phyloP scores from a whole-genome alignment of 2,329 filamentous ascomycete species.

The Microcyclosporella mali region DNA sequence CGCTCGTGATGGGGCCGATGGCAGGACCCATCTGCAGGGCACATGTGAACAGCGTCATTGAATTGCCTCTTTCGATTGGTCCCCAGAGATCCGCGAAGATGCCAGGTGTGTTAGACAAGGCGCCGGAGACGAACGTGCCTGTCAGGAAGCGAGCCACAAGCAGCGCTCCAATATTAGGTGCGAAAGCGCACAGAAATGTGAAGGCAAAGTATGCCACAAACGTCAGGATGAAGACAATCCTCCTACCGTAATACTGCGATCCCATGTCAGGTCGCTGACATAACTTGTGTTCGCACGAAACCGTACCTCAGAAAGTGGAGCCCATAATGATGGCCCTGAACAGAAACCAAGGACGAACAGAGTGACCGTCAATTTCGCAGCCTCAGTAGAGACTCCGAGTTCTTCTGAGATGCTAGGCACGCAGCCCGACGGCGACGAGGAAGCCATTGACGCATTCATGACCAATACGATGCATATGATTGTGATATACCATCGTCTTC shows the following conservation, averaged over 20 bases:
- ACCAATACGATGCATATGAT: slow-evolving; percentile 41
- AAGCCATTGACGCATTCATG: slow-evolving; percentile 51
- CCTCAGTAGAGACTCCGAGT: slow-evolving; percentile 45
- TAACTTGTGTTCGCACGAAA: too few species aligned
- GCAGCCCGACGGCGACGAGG: slow-evolving; percentile 38
- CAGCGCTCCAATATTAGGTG: slow-evolving; percentile 49
- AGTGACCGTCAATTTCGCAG: slow-evolving; percentile 30
- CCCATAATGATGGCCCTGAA: slow-evolving; percentile 56
- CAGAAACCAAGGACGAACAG: slow-evolving; percentile 46
- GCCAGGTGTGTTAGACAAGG: slow-evolving; percentile 41
- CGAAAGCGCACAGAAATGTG: slow-evolving; percentile 50
- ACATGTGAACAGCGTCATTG: slow-evolving; percentile 46
- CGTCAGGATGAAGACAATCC: slow-evolving; percentile 45
- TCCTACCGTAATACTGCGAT: slow-evolving; percentile 59
- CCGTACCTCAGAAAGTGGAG: slow-evolving; percentile 19
- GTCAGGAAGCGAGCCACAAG: slow-evolving; percentile 52
- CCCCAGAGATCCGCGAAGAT: slow-evolving; percentile 52
- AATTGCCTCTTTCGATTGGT: slow-evolving; percentile 47
- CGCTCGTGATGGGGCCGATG: slow-evolving; percentile 49
- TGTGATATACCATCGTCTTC: slow-evolving; percentile 39
- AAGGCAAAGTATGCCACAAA: slow-evolving; percentile 41
- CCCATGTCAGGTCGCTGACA: too few species aligned
- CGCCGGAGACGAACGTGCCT: slow-evolving; percentile 49
- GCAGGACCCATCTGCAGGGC: slow-evolving; percentile 37
- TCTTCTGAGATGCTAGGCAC: slow-evolving; percentile 38